Conservation (phyloP, 2,329 filamentous ascomycete species). For the Acarospora socialis region DNA sequence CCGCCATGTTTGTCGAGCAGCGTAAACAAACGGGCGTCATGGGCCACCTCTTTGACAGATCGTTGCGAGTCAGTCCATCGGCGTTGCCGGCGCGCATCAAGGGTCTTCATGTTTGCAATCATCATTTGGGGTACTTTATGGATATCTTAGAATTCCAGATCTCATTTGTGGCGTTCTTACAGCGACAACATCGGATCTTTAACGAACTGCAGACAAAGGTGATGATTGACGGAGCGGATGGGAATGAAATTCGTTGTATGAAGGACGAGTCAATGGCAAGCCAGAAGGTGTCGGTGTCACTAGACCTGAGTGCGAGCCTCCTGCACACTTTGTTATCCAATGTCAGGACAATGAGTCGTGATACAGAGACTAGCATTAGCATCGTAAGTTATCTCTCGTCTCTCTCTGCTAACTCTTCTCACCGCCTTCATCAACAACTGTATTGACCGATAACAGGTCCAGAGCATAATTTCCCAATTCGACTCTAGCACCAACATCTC, state of each 20-base stretch:
- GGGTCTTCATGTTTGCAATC: constrained; percentile 2
- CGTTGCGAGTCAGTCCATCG: background rate
- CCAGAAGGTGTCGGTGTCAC: too few relatives aligned
- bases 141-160: constrained; percentile 1
- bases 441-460: background rate
- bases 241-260: constrained; percentile 1
- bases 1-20: constrained; percentile 1
- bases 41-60: constrained; percentile 1
- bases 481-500: constrained; percentile 1
- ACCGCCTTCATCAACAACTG: too few relatives aligned
- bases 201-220: background rate
- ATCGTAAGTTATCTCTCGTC: too few relatives aligned
- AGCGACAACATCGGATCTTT: background rate
- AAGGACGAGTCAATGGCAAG: too few relatives aligned
- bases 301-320: constrained; percentile 1
- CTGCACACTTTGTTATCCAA: constrained; percentile 1
- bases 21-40: constrained; percentile 4
- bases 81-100: background rate
- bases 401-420: too few relatives aligned
- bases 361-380: too few relatives aligned
- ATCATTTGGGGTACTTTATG: constrained; percentile 2
- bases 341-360: constrained; percentile 1
- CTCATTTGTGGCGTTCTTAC: constrained; percentile 2
- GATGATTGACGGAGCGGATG: background rate
- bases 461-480: background rate